Evolutionary conservation across 2,329 filamentous ascomycete species (phyloP).

Genomic region (Diatrype stigma): DNA sequence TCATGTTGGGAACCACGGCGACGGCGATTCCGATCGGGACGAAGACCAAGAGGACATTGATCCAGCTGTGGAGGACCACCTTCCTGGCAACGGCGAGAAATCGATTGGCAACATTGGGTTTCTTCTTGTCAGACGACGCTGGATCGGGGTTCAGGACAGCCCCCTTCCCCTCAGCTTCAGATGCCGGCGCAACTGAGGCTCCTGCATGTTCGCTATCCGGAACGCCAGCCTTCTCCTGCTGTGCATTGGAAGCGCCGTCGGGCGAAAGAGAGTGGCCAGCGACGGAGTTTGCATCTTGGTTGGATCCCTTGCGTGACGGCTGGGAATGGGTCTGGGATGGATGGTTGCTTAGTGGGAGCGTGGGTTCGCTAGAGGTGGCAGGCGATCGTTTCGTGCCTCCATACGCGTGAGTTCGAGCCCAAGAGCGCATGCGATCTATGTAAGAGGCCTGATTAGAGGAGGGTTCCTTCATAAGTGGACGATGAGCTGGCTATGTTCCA

Average conservation of each 20-base stretch:
- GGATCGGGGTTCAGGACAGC: slow-evolving; percentile 44
- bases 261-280: no score
- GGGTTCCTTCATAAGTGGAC: slow-evolving; percentile 58
- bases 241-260: slow-evolving; percentile 19
- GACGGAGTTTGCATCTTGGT: slow-evolving; percentile 15
- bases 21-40: slow-evolving; percentile 73
- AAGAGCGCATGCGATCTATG: slow-evolving; percentile 54
- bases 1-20: slow-evolving; percentile 47
- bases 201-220: slow-evolving; percentile 28
- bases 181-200: slow-evolving; percentile 33
- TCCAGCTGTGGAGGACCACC: slow-evolving; percentile 68
- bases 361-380: slow-evolving; percentile 33
- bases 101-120: slow-evolving; percentile 27
- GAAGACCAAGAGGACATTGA: slow-evolving; percentile 74
- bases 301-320: slow-evolving; percentile 8
- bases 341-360: slow-evolving; percentile 35
- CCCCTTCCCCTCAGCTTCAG: slow-evolving; percentile 52
- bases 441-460: slow-evolving; percentile 46
- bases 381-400: slow-evolving; percentile 41
- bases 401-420: slow-evolving; percentile 52
- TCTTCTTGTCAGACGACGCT: slow-evolving; percentile 24
- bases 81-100: slow-evolving; percentile 50
- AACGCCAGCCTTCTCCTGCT: slow-evolving; percentile 9
- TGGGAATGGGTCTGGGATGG: slow-evolving; percentile 19
- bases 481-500: slow-evolving; percentile 29